Base-by-base conservation (phyloP, 345 rosid genomes). In the Acer saccharum region DNA sequence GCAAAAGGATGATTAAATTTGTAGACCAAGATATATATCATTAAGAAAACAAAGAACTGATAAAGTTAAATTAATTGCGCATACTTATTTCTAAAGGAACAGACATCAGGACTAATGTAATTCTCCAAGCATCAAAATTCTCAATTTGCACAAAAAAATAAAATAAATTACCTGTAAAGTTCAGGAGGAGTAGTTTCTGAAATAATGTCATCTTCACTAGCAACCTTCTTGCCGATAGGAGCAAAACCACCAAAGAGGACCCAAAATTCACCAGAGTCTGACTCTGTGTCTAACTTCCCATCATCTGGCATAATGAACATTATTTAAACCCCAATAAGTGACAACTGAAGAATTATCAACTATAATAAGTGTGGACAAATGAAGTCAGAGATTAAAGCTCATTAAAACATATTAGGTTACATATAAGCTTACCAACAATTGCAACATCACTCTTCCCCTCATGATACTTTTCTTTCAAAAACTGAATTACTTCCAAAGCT, bases 171-270 rank as follows among this genome's bases (percentile, higher is more conserved):
- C 99, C 99, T 84, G 72, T 88, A 89, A 43, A 96, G 87, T 84
- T 86, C 86, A 72, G 99, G 87, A 67, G 97, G 91, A 73, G 90
- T 88, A 46, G 88, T 75, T 84, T 92, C 99, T 1, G 87, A 87
- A 65, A 89, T 80, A 77, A 83, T 75, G 67, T 97, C 99, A 84
- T 97, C 98, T 65, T 97, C 99, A 72, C 82, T 80, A 68, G 80
- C 76, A 78, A 89, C 92, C 81, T 96, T 96, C 87, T 90, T 92
- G 62, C 94, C 95, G 58, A 96, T 91, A 69, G 99, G 99, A 77
- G 99, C 98, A 86, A 94, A 94, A 60, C 98, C 98, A 74, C 98
- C 98, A 83, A 92, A 86, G 65, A 94, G 97, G 81, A 92, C 98
- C 98, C 98, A 92, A 74, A 94, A 94, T 76, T 89, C 98, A 60